phyloP scores from a whole-genome alignment of 2,329 filamentous ascomycete species.

The Seiridium unicorne region DNA sequence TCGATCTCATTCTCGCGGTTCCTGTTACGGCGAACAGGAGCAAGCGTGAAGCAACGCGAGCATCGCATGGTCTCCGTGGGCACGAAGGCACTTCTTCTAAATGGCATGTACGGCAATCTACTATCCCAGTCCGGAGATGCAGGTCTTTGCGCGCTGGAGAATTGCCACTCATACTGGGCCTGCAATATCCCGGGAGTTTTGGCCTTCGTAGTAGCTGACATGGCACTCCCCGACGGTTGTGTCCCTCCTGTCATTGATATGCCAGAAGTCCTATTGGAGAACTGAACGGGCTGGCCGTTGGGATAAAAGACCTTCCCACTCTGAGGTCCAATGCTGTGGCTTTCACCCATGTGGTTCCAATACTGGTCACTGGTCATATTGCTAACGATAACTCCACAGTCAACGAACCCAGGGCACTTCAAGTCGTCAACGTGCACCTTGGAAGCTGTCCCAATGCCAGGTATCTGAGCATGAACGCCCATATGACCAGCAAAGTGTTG shows the following conservation, averaged over 20 bases:
- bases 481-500: constrained; percentile 9
- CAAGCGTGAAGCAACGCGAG: background rate
- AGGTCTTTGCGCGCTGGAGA: background rate
- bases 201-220: background rate
- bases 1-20: background rate
- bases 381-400: background rate
- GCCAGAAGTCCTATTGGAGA: too few species aligned
- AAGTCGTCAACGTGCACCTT: background rate
- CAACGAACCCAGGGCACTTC: background rate
- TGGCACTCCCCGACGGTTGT: background rate
- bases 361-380: constrained; percentile 4
- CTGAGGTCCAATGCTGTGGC: background rate
- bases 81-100: background rate
- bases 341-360: background rate
- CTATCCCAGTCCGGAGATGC: background rate
- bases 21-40: background rate
- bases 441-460: background rate
- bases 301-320: background rate
- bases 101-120: background rate
- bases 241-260: background rate
- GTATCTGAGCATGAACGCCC: background rate
- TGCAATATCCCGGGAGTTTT: background rate
- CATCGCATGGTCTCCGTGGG: background rate
- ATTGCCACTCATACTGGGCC: background rate
- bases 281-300: background rate